Evolutionary conservation across 371 early-diverging fungal genomes (phyloP).

Genomic region (Mucor plumbeus): DNA sequence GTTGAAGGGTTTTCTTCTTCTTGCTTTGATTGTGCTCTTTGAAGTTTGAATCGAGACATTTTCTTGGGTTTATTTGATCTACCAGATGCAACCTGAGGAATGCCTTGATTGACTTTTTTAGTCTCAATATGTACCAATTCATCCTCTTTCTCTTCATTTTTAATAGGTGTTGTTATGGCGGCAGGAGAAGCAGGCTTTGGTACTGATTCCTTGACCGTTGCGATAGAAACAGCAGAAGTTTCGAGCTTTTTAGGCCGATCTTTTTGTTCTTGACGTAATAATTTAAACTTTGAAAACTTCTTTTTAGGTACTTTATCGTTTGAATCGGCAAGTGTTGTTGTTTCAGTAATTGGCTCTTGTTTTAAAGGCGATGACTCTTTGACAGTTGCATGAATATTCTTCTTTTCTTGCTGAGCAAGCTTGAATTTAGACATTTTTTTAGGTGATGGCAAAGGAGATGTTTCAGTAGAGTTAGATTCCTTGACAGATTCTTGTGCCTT

Average conservation of each 20-base stretch:
- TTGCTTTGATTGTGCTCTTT: conserved; percentile 13
- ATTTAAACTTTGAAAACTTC: conserved; percentile 29
- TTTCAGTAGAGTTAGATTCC: neutral
- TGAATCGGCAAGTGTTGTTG: neutral
- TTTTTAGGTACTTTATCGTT: conserved; percentile 9
- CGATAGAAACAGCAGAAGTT: neutral
- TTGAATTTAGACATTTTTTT: conserved; percentile 32
- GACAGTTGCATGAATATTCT: neutral
- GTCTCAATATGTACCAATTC: neutral
- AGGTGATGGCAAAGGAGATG: neutral
- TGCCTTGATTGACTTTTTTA: neutral
- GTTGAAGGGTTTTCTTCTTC: neutral
- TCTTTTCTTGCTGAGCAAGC: conserved; percentile 26
- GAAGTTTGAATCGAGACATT: conserved; percentile 39
- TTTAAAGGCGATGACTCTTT: neutral
- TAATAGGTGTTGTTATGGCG: neutral
- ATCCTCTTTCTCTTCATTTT: conserved; percentile 1
- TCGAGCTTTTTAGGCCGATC: neutral
- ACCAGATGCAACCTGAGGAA: neutral
- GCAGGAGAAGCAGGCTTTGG: neutral
- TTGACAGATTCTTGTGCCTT: neutral
- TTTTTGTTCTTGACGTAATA: conserved; percentile 23
- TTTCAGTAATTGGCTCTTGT: neutral
- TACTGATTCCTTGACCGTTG: neutral
- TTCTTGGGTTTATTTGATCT: conserved; percentile 22